These are phyloP conservation scores for Mycena haematopus DNA, from an alignment of 768 basidiomycete species.

Conservation along the genomic window DNA sequence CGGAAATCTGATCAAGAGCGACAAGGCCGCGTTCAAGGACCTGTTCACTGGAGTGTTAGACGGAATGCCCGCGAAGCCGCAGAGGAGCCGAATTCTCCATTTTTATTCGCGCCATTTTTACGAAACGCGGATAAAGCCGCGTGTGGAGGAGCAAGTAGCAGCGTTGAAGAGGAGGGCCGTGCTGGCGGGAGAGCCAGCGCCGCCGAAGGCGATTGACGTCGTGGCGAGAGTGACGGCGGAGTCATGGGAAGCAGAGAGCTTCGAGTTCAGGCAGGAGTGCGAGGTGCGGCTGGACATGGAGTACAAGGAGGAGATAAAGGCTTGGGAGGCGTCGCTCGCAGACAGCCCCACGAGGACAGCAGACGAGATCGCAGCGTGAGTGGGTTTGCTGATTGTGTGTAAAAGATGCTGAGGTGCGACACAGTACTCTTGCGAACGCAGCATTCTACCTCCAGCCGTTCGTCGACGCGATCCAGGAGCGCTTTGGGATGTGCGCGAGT, in stretches of 20 bases:
- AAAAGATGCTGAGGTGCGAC: neutral
- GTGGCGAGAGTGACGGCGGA: neutral
- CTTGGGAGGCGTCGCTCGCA: conserved; percentile 3
- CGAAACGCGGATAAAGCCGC: neutral
- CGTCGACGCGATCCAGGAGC: neutral
- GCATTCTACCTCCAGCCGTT: conserved; percentile 8
- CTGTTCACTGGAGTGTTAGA: neutral
- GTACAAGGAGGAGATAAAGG: neutral
- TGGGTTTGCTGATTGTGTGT: neutral
- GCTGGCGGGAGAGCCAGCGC: neutral
- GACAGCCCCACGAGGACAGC: conserved; percentile 5
- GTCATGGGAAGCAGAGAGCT: neutral
- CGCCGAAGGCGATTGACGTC: neutral
- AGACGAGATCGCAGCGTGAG: conserved; percentile 3
- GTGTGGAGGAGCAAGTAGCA: neutral
- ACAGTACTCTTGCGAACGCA: neutral
- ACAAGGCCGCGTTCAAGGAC: conserved; percentile 1
- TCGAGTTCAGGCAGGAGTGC: neutral
- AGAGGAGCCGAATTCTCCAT: neutral
- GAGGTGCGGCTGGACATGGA: no score
- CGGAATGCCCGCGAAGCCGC: neutral
- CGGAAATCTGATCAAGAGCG: neutral
- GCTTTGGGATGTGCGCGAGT: conserved; percentile 6
- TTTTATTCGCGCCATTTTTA: neutral
- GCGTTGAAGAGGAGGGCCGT: neutral